A percentile compares a stretch with the other conserved stretches of the same genome.
phyloP scores from a whole-genome alignment of 371 early-diverging fungal species.

The Smittium culicis region DNA sequence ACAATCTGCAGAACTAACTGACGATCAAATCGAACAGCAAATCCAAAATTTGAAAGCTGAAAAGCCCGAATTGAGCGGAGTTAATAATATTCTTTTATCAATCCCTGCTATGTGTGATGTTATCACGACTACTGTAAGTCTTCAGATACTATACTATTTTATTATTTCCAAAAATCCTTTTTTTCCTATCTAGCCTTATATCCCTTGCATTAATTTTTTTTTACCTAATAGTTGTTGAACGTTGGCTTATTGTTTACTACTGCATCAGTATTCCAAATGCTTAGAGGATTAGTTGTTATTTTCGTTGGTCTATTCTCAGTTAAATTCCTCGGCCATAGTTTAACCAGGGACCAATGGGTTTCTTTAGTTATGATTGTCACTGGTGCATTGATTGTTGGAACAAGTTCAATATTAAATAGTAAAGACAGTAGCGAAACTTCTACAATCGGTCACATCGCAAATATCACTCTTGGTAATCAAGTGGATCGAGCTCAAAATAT shows the following conservation, averaged over 20 bases:
- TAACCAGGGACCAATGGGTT: constrained; percentile 63
- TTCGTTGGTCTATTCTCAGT: constrained; percentile 80
- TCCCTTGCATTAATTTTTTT: no score
- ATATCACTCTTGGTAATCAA: constrained; percentile 15
- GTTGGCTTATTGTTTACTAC: constrained; percentile 81
- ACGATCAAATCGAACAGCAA: neutral
- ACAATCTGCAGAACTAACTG: no score
- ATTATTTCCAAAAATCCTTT: neutral
- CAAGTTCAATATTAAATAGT: constrained; percentile 41
- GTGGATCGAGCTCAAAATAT: constrained; percentile 19
- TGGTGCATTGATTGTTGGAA: constrained; percentile 77
- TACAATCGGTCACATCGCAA: neutral
- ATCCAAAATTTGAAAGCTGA: neutral
- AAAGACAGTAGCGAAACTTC: neutral
- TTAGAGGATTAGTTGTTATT: constrained; percentile 85
- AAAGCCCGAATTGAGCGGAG: neutral
- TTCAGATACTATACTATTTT: neutral
- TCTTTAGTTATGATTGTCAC: constrained; percentile 60
- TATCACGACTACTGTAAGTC: neutral
- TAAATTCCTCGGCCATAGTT: constrained; percentile 61
- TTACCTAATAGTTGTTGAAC: constrained; percentile 49
- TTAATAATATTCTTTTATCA: neutral
- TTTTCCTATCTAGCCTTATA: no score
- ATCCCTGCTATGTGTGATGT: neutral
- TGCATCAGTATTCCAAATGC: constrained; percentile 92